These are phyloP conservation scores for Backusella westeae DNA, from an alignment of 192 early-diverging fungal genomes.

Conservation along the genomic window DNA sequence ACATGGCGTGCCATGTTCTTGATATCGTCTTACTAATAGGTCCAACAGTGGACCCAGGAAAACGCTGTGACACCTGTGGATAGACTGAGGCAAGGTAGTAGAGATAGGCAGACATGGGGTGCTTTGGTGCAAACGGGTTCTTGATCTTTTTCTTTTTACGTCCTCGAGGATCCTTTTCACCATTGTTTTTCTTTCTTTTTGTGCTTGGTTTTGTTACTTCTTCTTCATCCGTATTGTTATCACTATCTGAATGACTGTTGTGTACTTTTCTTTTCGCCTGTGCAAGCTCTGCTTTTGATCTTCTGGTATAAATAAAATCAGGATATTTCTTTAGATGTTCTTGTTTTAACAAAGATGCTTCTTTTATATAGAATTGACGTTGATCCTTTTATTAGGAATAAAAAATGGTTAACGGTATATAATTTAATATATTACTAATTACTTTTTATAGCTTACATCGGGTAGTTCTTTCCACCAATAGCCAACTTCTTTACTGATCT, in stretches of 20 bases:
- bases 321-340: constrained; percentile 49
- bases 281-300: constrained; percentile 58
- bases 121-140: constrained; percentile 75
- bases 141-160: constrained; percentile 65
- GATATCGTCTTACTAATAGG: constrained; percentile 77
- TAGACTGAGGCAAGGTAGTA: constrained; percentile 71
- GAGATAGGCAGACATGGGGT: constrained; percentile 84
- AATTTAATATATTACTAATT: too few species aligned
- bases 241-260: not conserved
- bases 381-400: constrained; percentile 21
- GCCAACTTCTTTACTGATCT: constrained; percentile 55
- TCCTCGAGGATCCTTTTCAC: constrained; percentile 33
- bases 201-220: not conserved
- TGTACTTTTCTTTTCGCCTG: constrained; percentile 23
- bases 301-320: constrained; percentile 53
- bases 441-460: constrained; percentile 20
- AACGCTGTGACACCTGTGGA: constrained; percentile 57
- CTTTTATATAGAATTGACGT: constrained; percentile 42
- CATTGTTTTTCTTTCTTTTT: not conserved
- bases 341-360: constrained; percentile 43
- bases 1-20: constrained; percentile 60
- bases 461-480: constrained; percentile 48
- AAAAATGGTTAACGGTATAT: too few species aligned
- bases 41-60: constrained; percentile 68
- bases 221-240: not conserved